These are phyloP conservation scores for Lumnitzera littorea DNA, from an alignment of 345 rosid genomes.

Conservation along the genomic window DNA sequence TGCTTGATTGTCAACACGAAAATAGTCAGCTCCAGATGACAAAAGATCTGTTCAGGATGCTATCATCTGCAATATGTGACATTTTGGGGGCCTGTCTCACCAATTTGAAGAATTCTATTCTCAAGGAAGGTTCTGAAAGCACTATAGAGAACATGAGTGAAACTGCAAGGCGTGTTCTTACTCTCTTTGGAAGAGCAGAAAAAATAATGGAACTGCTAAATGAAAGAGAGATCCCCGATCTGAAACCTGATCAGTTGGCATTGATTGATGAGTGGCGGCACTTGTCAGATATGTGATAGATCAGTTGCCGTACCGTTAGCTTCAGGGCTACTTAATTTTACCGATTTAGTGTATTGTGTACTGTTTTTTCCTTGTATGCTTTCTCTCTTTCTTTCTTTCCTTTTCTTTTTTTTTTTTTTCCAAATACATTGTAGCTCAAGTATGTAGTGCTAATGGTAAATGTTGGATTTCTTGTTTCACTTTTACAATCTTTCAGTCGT, in stretches of 20 bases:
- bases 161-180: slow-evolving; percentile 39
- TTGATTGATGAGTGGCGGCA: slow-evolving; percentile 24
- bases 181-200: slow-evolving; percentile 53
- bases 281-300: too few species aligned
- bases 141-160: slow-evolving; percentile 47
- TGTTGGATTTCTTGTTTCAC: too few species aligned
- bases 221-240: slow-evolving; percentile 23
- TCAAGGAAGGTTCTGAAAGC: slow-evolving; percentile 43
- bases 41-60: slow-evolving; percentile 32
- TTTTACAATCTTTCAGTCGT: too few species aligned
- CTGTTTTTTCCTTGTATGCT: too few species aligned
- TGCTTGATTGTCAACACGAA: slow-evolving; percentile 26
- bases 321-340: too few species aligned
- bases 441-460: too few species aligned
- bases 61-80: slow-evolving; percentile 48
- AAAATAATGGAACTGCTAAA: slow-evolving; percentile 46
- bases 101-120: slow-evolving; percentile 41
- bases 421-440: too few species aligned
- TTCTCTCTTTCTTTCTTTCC: too few species aligned
- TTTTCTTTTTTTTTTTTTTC: too few species aligned
- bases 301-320: too few species aligned
- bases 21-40: slow-evolving; percentile 15
- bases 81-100: slow-evolving; percentile 72
- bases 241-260: slow-evolving; percentile 38
- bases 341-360: too few species aligned